phyloP scores from a whole-genome alignment of 1,284 basidiomycete species.

The Cystobasidium slooffiae region DNA sequence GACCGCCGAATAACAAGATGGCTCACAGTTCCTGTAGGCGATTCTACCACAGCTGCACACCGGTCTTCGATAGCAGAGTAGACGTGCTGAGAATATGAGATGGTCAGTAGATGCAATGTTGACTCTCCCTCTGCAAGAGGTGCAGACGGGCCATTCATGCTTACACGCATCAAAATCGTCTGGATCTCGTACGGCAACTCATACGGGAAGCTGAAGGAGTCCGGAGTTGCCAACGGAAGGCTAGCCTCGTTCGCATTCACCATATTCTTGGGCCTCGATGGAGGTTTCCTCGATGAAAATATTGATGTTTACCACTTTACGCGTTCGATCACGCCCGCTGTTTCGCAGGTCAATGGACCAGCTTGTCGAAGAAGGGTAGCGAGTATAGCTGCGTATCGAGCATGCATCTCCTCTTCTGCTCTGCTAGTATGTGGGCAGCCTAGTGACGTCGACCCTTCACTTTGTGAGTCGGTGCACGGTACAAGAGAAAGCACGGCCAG shows the following conservation, averaged over 20 bases:
- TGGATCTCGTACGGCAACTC: constrained; percentile 44
- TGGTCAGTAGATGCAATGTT: neutral
- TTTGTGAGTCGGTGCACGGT: too few species aligned
- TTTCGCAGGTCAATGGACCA: too few species aligned
- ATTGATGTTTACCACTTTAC: constrained; percentile 14
- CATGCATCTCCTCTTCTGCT: too few species aligned
- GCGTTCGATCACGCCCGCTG: neutral
- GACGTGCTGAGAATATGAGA: constrained; percentile 30
- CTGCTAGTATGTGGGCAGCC: too few species aligned
- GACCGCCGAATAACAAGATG: constrained; percentile 45
- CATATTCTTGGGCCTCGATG: neutral
- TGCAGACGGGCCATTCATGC: too few species aligned
- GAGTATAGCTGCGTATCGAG: too few species aligned
- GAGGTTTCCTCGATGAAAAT: neutral
- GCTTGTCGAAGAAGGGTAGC: too few species aligned
- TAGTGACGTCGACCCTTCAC: too few species aligned
- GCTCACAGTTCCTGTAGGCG: constrained; percentile 60
- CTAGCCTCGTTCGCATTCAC: neutral
- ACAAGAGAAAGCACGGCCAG: too few species aligned
- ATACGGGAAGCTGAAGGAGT: constrained; percentile 38
- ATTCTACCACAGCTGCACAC: constrained; percentile 63
- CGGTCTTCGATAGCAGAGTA: constrained; percentile 38
- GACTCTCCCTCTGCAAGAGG: too few species aligned
- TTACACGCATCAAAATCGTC: constrained; percentile 38
- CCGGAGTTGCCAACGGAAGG: constrained; percentile 27